These are phyloP conservation scores for Penicillium hordei DNA, from an alignment of 2,329 filamentous ascomycete species.

Conservation along the genomic window DNA sequence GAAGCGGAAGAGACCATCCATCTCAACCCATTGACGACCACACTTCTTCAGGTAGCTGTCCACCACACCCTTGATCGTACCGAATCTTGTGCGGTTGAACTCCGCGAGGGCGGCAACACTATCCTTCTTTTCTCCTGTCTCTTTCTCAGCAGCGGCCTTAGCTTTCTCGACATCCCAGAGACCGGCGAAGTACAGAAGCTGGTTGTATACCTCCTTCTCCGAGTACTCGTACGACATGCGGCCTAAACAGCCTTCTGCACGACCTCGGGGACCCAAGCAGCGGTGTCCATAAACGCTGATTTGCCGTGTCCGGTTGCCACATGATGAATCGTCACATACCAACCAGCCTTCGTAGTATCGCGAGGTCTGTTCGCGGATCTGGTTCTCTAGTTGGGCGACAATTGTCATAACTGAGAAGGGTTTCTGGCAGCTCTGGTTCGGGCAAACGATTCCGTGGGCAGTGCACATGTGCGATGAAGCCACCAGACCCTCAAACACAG, in stretches of 20 bases:
- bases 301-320: conserved; percentile 81
- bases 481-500: conserved; percentile 74
- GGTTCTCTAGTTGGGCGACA: conserved; percentile 81
- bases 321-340: conserved; percentile 83
- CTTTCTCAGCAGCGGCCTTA: conserved; percentile 53
- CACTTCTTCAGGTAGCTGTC: conserved; percentile 86
- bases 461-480: conserved; percentile 61
- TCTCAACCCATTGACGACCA: conserved; percentile 87
- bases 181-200: conserved; percentile 80
- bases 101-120: conserved; percentile 71
- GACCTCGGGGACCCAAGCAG: conserved; percentile 82
- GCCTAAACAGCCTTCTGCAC: conserved; percentile 80
- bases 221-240: conserved; percentile 84
- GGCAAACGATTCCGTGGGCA: conserved; percentile 73
- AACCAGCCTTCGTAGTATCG: conserved; percentile 93
- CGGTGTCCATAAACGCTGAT: conserved; percentile 90
- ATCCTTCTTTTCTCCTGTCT: conserved; percentile 58
- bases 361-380: conserved; percentile 74
- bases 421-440: conserved; percentile 61
- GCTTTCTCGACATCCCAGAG: conserved; percentile 91
- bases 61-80: conserved; percentile 71
- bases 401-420: conserved; percentile 69
- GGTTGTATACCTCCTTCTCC: conserved; percentile 92
- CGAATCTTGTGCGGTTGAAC: conserved; percentile 78
- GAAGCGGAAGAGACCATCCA: conserved; percentile 77